These are phyloP conservation scores for Plectosphaerella cucumerina DNA, from an alignment of 2,329 filamentous ascomycete species.

Conservation along the genomic window DNA sequence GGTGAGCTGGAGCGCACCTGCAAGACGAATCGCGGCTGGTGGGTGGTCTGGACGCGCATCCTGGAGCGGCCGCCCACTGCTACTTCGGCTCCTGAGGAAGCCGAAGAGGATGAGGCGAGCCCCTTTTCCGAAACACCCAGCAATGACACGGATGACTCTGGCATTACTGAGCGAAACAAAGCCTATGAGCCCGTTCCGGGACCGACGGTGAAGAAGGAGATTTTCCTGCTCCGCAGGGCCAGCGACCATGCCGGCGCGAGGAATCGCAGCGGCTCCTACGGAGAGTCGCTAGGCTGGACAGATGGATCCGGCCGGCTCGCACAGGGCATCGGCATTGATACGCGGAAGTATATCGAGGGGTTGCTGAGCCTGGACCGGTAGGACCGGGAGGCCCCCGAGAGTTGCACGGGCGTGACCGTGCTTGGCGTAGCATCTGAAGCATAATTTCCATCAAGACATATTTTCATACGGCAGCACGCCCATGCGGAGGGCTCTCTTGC, in stretches of 20 bases:
- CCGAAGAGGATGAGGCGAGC: neutral
- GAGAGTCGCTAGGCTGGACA: conserved; percentile 38
- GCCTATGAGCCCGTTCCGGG: neutral
- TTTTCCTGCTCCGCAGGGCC: conserved; percentile 56
- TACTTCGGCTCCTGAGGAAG: neutral
- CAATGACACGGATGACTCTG: conserved; percentile 1
- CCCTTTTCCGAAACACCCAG: neutral
- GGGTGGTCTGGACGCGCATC: conserved; percentile 63
- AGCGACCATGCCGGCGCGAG: conserved; percentile 47
- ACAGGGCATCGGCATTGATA: conserved; percentile 74
- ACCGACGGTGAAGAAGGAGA: conserved; percentile 46
- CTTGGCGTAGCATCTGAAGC: too few relatives aligned
- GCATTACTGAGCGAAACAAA: neutral
- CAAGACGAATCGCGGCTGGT: conserved; percentile 65
- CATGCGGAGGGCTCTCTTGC: too few relatives aligned
- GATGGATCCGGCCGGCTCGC: conserved; percentile 58
- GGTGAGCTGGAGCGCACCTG: conserved; percentile 56
- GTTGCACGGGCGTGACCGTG: too few relatives aligned
- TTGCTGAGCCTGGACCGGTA: conserved; percentile 58
- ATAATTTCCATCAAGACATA: too few relatives aligned
- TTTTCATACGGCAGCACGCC: too few relatives aligned
- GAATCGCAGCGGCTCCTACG: conserved; percentile 25
- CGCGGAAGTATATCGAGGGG: conserved; percentile 69
- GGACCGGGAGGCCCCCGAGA: neutral
- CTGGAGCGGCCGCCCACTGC: conserved; percentile 27